Base-by-base conservation (phyloP, 2,329 filamentous ascomycete genomes). In the Aspergillus proliferans region DNA sequence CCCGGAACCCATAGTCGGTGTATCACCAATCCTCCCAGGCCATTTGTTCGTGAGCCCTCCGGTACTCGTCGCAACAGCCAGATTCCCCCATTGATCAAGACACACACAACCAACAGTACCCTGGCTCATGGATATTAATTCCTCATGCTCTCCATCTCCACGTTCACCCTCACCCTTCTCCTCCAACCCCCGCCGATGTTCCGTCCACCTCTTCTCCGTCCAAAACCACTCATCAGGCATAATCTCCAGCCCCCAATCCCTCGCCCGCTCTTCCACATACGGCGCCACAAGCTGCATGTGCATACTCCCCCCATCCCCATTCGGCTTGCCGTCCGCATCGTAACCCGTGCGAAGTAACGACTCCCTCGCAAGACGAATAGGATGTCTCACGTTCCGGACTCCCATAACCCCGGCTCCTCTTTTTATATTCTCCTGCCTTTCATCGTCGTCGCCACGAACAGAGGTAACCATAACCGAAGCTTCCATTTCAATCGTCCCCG, bases 21-120 rank as follows among this genome's bases (percentile, higher is more conserved):
- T 95, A 64, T 95, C 90, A 0, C 90, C 90, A 54, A 95, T 85
- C 18, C 90, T 76, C 0, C 89, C 90, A 0, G 87, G 87, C 47
- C 92, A 71, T 72, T 95, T 95, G 66, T 95, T 95, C 19, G 90
- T 95, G 67, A 95, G 66, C 0, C 90, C 90, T 4, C 90, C 90
- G 0, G 81, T 84, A 33, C 77, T 81, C 0, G 81, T 84, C 3
- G 81, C 81, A 42, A 76, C 77, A 47, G 87, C 90, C 3, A 94
- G 68, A 3, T 86, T 81, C 0, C 89, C 89, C 38, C 83, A 79
- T n/a, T 73, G 74, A 65, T 95, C 90, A 6, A 95, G 71, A 21
- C 87, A 88, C 0, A 95, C 88, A 6, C 87, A 88, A 1, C 90
- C 90, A 26, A 86, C 86, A 0, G 90, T 95, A 0, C 90, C 90